Evolutionary conservation across 352 stramenopile species (phyloP).

Genomic region (Globisporangium sylvaticum): DNA sequence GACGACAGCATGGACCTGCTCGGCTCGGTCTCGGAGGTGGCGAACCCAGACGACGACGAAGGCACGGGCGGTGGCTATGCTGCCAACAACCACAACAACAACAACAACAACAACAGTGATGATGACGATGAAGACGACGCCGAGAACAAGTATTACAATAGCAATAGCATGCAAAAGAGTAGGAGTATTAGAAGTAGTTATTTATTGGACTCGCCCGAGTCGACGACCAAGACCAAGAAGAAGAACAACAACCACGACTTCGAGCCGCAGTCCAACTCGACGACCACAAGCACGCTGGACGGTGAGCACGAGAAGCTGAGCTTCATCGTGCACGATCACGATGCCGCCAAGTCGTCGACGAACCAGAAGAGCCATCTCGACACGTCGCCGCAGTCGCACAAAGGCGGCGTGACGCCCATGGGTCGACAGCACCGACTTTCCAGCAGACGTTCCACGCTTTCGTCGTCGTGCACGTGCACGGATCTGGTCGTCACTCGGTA

Average conservation of each 20-base stretch:
- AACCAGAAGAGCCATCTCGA: constrained; percentile 1
- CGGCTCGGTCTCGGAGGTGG: constrained; percentile 14
- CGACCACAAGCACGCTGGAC: constrained; percentile 3
- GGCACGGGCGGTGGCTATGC: neutral
- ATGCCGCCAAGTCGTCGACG: constrained; percentile 7
- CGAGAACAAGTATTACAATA: constrained; percentile 10
- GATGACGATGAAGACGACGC: neutral
- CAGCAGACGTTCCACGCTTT: constrained; percentile 41
- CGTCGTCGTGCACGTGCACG: constrained; percentile 29
- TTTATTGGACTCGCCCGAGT: constrained; percentile 20
- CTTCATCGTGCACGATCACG: constrained; percentile 7
- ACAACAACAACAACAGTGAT: neutral
- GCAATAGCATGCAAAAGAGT: neutral
- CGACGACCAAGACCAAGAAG: neutral
- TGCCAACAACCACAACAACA: neutral
- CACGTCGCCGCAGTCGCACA: constrained; percentile 10
- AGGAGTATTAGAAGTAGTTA: constrained; percentile 21
- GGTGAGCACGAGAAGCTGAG: constrained; percentile 26
- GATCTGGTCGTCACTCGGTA: constrained; percentile 72
- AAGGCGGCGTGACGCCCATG: neutral
- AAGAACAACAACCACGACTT: neutral
- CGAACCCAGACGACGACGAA: neutral
- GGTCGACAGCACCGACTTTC: constrained; percentile 15
- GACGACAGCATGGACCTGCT: constrained; percentile 18
- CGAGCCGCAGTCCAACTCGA: constrained; percentile 11